Conservation (phyloP, 352 stramenopile genomes). For the Pythium myriotylum region DNA sequence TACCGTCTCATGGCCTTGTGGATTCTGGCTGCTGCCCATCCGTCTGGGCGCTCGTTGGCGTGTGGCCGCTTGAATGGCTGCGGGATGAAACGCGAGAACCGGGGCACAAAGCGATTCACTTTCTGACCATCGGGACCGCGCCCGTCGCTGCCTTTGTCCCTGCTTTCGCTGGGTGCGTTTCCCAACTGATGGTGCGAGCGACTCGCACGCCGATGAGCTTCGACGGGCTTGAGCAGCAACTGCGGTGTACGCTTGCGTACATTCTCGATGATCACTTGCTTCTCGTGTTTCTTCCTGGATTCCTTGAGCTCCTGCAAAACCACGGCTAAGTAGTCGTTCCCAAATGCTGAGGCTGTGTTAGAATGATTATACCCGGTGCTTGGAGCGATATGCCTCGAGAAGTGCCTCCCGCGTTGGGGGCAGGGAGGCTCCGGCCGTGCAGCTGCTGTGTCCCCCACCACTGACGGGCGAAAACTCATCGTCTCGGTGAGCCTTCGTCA, state of each 20-base stretch:
- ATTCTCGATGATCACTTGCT: conserved; percentile 63
- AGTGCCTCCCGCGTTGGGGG: conserved; percentile 38
- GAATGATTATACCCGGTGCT: conserved; percentile 33
- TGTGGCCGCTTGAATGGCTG: conserved; percentile 35
- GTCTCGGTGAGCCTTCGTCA: conserved; percentile 12
- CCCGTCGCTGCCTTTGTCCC: conserved; percentile 1
- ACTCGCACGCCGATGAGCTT: not conserved
- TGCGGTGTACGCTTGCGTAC: conserved; percentile 43
- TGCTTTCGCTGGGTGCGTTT: not conserved
- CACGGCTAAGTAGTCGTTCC: not conserved
- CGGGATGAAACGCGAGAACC: conserved; percentile 41
- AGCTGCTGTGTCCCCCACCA: not conserved
- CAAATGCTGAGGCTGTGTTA: not conserved
- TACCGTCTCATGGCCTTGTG: conserved; percentile 60
- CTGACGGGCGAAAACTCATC: conserved; percentile 18
- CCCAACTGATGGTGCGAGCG: conserved; percentile 10
- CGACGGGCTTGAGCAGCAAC: conserved; percentile 37
- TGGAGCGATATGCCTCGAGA: conserved; percentile 44
- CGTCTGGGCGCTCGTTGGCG: conserved; percentile 43
- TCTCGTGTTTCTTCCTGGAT: conserved; percentile 50
- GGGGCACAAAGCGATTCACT: conserved; percentile 16
- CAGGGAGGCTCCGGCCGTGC: not conserved
- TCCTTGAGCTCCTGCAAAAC: conserved; percentile 43
- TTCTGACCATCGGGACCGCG: conserved; percentile 1
- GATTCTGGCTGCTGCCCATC: conserved; percentile 60